Conservation (phyloP, 371 early-diverging fungal species). For the Mucor sp. region DNA sequence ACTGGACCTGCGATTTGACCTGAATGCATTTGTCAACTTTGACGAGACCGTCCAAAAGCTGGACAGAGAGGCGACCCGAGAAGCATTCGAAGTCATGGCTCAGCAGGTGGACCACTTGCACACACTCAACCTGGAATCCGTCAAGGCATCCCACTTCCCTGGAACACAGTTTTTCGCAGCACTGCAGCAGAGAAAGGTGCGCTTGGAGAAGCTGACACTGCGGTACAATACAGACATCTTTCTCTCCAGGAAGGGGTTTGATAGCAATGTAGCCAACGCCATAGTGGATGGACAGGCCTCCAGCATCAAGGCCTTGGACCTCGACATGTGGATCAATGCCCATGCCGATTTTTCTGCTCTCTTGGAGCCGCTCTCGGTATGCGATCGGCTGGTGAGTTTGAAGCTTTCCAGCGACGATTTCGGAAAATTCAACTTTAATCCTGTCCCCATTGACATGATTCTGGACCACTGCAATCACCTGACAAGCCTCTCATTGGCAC, state of each 20-base stretch:
- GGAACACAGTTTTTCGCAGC: neutral
- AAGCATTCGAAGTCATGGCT: neutral
- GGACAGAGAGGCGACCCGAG: neutral
- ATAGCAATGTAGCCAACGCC: neutral
- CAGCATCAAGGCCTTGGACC: neutral
- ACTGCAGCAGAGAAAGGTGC: neutral
- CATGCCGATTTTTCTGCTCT: neutral
- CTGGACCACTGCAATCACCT: slow-evolving; percentile 5
- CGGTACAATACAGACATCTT: neutral
- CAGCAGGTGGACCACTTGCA: neutral
- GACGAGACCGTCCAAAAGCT: neutral
- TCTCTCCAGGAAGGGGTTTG: neutral
- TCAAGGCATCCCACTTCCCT: slow-evolving; percentile 7
- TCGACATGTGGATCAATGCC: slow-evolving; percentile 11
- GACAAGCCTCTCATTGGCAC: neutral
- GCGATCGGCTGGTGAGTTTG: neutral
- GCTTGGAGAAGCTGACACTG: neutral
- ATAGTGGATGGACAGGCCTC: neutral
- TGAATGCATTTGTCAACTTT: slow-evolving; percentile 7
- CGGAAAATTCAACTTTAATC: slow-evolving; percentile 1
- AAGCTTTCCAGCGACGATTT: slow-evolving; percentile 8
- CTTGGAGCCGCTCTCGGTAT: slow-evolving; percentile 1
- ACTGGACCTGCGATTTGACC: slow-evolving; percentile 5
- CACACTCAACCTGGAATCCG: neutral
- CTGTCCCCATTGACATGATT: slow-evolving; percentile 9